A percentile compares a stretch with the other conserved stretches of the same genome.
phyloP scores from a whole-genome alignment of 768 basidiomycete species.

The Podaxis mareebaensis region DNA sequence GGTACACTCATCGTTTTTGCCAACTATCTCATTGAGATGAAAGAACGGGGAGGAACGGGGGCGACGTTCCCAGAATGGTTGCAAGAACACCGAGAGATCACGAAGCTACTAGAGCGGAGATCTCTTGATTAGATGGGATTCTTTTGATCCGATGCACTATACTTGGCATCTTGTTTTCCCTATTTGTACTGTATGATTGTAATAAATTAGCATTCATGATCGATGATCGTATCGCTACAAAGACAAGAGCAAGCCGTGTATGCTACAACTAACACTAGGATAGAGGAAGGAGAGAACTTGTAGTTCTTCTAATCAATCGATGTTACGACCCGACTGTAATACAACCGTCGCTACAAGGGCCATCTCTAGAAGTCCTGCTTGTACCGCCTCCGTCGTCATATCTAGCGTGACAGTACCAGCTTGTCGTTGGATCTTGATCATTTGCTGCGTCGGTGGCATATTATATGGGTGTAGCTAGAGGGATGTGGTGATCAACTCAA shows the following conservation, averaged over 20 bases:
- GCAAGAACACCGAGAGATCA: slow-evolving; percentile 81
- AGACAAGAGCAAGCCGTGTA: background rate
- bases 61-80: slow-evolving; percentile 83
- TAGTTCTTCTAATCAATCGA: slow-evolving; percentile 33
- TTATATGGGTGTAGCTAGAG: slow-evolving; percentile 38
- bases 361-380: slow-evolving; percentile 44
- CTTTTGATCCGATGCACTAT: slow-evolving; percentile 1
- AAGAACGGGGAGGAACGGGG: slow-evolving; percentile 33
- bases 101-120: slow-evolving; percentile 63
- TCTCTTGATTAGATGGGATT: slow-evolving; percentile 57
- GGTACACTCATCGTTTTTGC: slow-evolving; percentile 92
- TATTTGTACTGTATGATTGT: slow-evolving; percentile 7
- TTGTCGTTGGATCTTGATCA: slow-evolving; percentile 38
- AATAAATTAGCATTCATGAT: slow-evolving; percentile 1
- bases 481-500: background rate
- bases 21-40: slow-evolving; percentile 86
- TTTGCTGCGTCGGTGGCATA: slow-evolving; percentile 26
- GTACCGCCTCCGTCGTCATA: slow-evolving; percentile 45
- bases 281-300: background rate
- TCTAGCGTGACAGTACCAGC: slow-evolving; percentile 40
- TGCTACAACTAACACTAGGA: background rate
- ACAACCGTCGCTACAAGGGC: slow-evolving; percentile 46
- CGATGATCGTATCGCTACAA: background rate
- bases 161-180: slow-evolving; percentile 3
- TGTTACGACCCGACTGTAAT: slow-evolving; percentile 44